Evolutionary conservation across 2,329 filamentous ascomycete genomes (phyloP).

Genomic region (Beauveria caledonica): DNA sequence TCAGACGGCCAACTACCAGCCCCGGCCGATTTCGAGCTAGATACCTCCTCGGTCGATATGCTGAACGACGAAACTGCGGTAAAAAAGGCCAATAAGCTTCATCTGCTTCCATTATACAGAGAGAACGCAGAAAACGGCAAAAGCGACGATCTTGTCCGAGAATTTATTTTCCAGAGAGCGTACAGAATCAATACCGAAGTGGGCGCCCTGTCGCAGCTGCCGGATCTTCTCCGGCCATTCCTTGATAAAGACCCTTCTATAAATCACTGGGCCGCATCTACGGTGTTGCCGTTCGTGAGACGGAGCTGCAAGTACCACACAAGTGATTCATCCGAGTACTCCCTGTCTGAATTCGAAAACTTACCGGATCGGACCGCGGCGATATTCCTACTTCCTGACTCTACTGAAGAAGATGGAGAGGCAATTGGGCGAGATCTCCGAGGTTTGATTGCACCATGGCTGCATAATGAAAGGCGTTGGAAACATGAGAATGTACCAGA

Average conservation of each 20-base stretch:
- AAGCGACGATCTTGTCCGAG: conserved; percentile 46
- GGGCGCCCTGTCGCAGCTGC: conserved; percentile 61
- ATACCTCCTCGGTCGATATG: conserved; percentile 46
- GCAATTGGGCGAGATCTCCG: conserved; percentile 56
- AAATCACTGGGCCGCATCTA: conserved; percentile 60
- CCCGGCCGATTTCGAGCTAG: conserved; percentile 37
- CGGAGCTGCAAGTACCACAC: conserved; percentile 64
- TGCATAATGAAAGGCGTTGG: conserved; percentile 57
- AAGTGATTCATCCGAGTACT: conserved; percentile 35
- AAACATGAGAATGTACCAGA: conserved; percentile 18
- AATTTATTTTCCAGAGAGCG: conserved; percentile 61
- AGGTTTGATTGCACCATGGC: conserved; percentile 64
- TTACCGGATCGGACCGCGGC: conserved; percentile 53
- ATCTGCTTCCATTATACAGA: conserved; percentile 49
- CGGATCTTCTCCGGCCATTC: conserved; percentile 61
- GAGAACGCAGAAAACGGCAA: conserved; percentile 38
- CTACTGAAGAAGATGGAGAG: conserved; percentile 33
- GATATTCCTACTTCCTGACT: conserved; percentile 52
- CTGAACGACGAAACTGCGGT: conserved; percentile 55
- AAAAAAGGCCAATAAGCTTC: conserved; percentile 56
- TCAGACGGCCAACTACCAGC: conserved; percentile 35
- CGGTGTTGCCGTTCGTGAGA: conserved; percentile 59
- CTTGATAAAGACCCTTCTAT: conserved; percentile 52
- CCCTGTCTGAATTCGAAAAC: conserved; percentile 55
- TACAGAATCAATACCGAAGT: conserved; percentile 63